Evolutionary conservation across 495 filamentous ascomycete genomes (phyloP).

Genomic region (Penicillium herquei): DNA sequence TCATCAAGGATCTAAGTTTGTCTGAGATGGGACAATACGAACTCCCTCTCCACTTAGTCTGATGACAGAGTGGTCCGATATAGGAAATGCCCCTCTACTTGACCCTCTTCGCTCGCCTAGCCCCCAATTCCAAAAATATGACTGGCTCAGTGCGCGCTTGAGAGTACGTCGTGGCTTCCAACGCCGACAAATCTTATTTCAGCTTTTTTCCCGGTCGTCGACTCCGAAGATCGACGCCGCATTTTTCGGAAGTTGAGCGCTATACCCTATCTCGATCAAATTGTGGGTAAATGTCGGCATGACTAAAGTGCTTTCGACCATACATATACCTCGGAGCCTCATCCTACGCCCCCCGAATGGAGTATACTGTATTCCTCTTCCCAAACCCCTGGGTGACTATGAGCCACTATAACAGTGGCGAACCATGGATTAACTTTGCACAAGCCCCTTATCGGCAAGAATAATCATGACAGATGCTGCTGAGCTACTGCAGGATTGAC

Average conservation of each 20-base stretch:
- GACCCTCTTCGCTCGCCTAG: not conserved
- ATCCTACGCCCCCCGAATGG: constrained; percentile 1
- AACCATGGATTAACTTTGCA: constrained; percentile 10
- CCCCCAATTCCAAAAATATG: not conserved
- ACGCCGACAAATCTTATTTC: constrained; percentile 9
- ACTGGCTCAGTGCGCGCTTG: not conserved
- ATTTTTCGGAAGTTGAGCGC: constrained; percentile 4
- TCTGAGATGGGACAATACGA: not conserved
- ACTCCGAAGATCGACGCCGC: constrained; percentile 6
- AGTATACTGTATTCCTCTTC: constrained; percentile 1
- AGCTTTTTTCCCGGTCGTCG: not conserved
- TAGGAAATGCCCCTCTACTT: not conserved
- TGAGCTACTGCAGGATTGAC: not conserved
- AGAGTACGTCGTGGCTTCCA: not conserved
- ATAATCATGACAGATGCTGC: too few species aligned
- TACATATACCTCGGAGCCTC: constrained; percentile 1
- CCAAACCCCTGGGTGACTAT: constrained; percentile 1
- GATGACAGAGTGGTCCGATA: not conserved
- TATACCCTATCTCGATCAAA: constrained; percentile 5
- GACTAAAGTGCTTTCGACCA: not conserved
- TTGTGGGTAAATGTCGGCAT: constrained; percentile 1
- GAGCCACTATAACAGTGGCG: constrained; percentile 4
- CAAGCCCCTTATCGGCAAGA: not conserved
- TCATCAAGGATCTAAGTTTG: not conserved
- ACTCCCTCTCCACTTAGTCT: not conserved